Evolutionary conservation across 192 early-diverging fungal species (phyloP).

Genomic region (Backusella psychrophila): DNA sequence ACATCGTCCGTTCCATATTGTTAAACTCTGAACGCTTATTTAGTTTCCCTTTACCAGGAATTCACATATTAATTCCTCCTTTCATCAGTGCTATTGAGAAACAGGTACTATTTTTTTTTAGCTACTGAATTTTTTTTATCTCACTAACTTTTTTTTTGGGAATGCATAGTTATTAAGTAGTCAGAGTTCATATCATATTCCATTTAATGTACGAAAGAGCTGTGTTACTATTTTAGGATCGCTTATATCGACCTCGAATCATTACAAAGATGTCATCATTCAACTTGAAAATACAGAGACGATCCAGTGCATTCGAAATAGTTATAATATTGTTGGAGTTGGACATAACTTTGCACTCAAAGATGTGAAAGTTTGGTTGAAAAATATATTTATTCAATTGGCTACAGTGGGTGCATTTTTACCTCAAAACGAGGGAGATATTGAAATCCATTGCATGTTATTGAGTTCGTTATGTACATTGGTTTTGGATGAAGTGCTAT

Average conservation of each 20-base stretch:
- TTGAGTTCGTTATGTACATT: constrained; percentile 32
- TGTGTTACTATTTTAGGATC: constrained; percentile 50
- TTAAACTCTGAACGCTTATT: constrained; percentile 71
- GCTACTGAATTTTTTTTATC: not conserved
- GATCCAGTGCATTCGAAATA: constrained; percentile 4
- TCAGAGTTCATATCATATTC: constrained; percentile 30
- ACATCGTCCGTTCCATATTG: constrained; percentile 64
- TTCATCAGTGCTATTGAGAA: constrained; percentile 62
- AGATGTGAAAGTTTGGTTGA: constrained; percentile 35
- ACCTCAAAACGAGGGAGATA: constrained; percentile 19
- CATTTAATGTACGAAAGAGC: constrained; percentile 40
- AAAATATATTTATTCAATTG: constrained; percentile 30
- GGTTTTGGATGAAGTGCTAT: constrained; percentile 38
- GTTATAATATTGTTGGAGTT: not conserved
- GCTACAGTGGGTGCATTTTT: constrained; percentile 19
- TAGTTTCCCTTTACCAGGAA: constrained; percentile 65
- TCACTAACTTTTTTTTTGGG: not conserved
- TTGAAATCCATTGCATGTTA: constrained; percentile 43
- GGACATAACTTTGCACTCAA: not conserved
- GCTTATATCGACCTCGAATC: constrained; percentile 31
- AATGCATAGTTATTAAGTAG: constrained; percentile 38
- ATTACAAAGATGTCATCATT: constrained; percentile 23
- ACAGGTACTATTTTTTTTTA: constrained; percentile 42
- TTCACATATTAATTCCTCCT: constrained; percentile 59
- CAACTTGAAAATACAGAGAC: not conserved